Evolutionary conservation across 768 basidiomycete genomes (phyloP).

Genomic region (Tylopilus intermedius): DNA sequence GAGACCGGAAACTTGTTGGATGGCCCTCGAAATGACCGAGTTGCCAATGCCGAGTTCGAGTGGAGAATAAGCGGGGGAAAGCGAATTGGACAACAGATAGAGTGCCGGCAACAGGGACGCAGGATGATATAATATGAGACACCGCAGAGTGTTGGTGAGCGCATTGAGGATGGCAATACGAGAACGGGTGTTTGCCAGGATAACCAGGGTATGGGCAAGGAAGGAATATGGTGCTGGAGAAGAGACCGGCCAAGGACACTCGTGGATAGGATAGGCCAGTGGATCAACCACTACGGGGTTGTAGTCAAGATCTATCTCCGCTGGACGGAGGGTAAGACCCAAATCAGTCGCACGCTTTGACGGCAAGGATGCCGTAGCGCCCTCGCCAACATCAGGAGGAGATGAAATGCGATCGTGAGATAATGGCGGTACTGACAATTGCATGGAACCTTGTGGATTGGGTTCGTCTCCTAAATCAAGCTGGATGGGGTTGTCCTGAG

Average conservation of each 20-base stretch:
- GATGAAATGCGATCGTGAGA: conserved; percentile 11
- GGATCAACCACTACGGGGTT: conserved; percentile 43
- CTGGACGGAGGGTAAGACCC: conserved; percentile 21
- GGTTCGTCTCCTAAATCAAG: conserved; percentile 20
- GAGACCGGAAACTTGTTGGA: conserved; percentile 70
- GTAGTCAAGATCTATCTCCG: conserved; percentile 26
- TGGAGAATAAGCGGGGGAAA: conserved; percentile 68
- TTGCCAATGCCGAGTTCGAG: conserved; percentile 68
- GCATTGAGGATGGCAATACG: conserved; percentile 64
- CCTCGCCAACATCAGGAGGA: conserved; percentile 7
- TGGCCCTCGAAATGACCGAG: conserved; percentile 61
- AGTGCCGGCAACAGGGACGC: conserved; percentile 68
- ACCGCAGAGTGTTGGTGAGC: conserved; percentile 70
- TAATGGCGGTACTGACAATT: conserved; percentile 7
- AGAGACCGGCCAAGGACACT: conserved; percentile 38
- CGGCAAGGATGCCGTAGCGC: conserved; percentile 5
- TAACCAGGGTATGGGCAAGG: conserved; percentile 57
- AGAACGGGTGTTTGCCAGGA: conserved; percentile 63
- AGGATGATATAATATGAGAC: conserved; percentile 61
- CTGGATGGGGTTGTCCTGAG: conserved; percentile 21
- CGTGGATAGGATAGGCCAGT: conserved; percentile 37
- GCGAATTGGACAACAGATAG: conserved; percentile 78
- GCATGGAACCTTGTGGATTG: conserved; percentile 5
- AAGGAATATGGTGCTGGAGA: conserved; percentile 62
- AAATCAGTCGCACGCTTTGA: conserved; percentile 4